Evolutionary conservation across 2,329 filamentous ascomycete genomes (phyloP).

Genomic region (Trichoderma sp.): DNA sequence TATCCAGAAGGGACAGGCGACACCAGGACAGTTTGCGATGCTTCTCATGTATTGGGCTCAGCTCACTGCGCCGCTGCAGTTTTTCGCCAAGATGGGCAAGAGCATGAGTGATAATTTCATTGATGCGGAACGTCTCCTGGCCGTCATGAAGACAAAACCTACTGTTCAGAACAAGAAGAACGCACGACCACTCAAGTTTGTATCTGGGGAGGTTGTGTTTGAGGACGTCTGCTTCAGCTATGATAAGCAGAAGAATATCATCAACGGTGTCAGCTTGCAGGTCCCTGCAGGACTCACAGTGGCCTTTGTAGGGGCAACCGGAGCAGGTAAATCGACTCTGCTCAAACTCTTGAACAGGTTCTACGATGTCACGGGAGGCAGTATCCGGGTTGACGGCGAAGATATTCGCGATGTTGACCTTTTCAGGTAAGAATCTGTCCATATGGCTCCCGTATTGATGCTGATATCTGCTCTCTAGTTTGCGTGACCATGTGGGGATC

Average conservation of each 20-base stretch:
- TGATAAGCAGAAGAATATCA: slow-evolving; percentile 60
- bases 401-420: slow-evolving; percentile 59
- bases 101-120: slow-evolving; percentile 60
- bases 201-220: slow-evolving; percentile 58
- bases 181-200: slow-evolving; percentile 53
- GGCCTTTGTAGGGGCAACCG: slow-evolving; percentile 63
- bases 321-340: slow-evolving; percentile 61
- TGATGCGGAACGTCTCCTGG: slow-evolving; percentile 59
- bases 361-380: slow-evolving; percentile 58
- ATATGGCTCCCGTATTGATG: background rate
- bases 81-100: slow-evolving; percentile 63
- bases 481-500: slow-evolving; percentile 57
- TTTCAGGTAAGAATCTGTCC: slow-evolving; percentile 43
- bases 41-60: slow-evolving; percentile 75
- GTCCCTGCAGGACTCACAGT: slow-evolving; percentile 57
- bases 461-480: slow-evolving; percentile 40
- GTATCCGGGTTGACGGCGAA: slow-evolving; percentile 58
- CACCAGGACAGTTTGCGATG: slow-evolving; percentile 69
- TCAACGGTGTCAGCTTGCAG: slow-evolving; percentile 56
- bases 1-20: slow-evolving; percentile 62
- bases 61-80: slow-evolving; percentile 69
- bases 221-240: slow-evolving; percentile 60
- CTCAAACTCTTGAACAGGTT: slow-evolving; percentile 62
- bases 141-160: slow-evolving; percentile 61
- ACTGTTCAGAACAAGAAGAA: slow-evolving; percentile 55